Evolutionary conservation across 2,329 filamentous ascomycete genomes (phyloP).

Genomic region (Allantophomopsis cytisporea): DNA sequence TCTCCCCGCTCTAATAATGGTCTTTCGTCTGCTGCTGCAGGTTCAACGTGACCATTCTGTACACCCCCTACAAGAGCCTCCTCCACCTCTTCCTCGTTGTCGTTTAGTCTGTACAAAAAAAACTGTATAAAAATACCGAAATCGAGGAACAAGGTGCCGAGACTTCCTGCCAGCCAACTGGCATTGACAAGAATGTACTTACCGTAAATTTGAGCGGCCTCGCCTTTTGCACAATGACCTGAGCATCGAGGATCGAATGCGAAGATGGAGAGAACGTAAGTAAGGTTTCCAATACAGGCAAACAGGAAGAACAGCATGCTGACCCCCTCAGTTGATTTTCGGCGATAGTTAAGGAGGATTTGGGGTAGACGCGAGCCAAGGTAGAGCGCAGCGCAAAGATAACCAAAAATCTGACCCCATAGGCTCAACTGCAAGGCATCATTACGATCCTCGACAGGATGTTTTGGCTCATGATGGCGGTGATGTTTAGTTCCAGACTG

Average conservation of each 20-base stretch:
- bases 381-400: constrained; percentile 80
- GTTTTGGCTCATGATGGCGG: constrained; percentile 8
- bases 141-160: constrained; percentile 78
- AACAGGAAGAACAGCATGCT: constrained; percentile 94
- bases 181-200: constrained; percentile 80
- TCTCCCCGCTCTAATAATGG: neutral
- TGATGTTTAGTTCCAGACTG: constrained; percentile 15
- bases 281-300: constrained; percentile 88
- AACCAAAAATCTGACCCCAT: constrained; percentile 84
- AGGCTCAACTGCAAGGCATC: constrained; percentile 52
- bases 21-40: neutral
- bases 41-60: neutral
- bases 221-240: constrained; percentile 44
- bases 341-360: constrained; percentile 78
- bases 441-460: constrained; percentile 23
- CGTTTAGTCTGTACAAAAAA: constrained; percentile 57
- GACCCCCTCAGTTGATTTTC: constrained; percentile 87
- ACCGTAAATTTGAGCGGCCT: constrained; percentile 55
- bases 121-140: constrained; percentile 83
- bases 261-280: constrained; percentile 83
- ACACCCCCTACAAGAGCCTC: constrained; percentile 1
- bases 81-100: constrained; percentile 2
- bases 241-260: constrained; percentile 69
- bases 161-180: constrained; percentile 80
- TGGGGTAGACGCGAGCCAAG: constrained; percentile 84